Conservation (phyloP, 148 eudicot genomes). For the Rhododendron kiyosumense region DNA sequence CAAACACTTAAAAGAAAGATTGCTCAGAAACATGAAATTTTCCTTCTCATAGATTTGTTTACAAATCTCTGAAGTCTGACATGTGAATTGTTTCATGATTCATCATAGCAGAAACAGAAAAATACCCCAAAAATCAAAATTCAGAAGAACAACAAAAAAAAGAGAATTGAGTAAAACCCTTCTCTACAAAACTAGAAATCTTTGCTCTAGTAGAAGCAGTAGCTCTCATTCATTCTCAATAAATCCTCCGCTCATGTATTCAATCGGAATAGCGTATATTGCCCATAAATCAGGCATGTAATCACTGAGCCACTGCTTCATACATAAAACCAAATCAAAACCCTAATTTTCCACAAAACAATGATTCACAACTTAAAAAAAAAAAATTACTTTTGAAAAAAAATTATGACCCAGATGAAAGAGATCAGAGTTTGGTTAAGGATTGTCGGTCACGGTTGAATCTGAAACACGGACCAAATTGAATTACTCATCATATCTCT, state of each 20-base stretch:
- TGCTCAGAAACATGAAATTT: conserved; percentile 18
- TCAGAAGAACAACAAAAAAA: background rate
- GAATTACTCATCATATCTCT: conserved; percentile 11
- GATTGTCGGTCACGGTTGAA: conserved; percentile 24
- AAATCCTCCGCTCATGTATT: conserved; percentile 8
- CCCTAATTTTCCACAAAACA: background rate
- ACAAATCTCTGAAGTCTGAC: conserved; percentile 25
- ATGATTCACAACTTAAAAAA: background rate
- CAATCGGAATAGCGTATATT: conserved; percentile 22
- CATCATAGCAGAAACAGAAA: conserved; percentile 10
- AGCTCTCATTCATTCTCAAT: conserved; percentile 12
- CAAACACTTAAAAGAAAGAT: background rate
- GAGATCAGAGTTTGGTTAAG: conserved; percentile 26
- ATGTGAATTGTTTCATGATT: conserved; percentile 20
- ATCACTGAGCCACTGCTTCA: conserved; percentile 14
- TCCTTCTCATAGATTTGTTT: conserved; percentile 16
- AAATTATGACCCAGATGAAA: too few species aligned
- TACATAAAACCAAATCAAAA: background rate
- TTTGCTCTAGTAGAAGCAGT: background rate
- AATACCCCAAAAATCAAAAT: background rate
- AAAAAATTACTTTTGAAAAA: too few species aligned
- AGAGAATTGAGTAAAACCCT: background rate
- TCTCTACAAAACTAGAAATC: background rate
- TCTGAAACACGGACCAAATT: conserved; percentile 32
- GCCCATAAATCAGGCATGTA: conserved; percentile 15